These are phyloP conservation scores for Rhinocladiella mackenziei DNA, from an alignment of 2,329 filamentous ascomycete species.

Conservation along the genomic window DNA sequence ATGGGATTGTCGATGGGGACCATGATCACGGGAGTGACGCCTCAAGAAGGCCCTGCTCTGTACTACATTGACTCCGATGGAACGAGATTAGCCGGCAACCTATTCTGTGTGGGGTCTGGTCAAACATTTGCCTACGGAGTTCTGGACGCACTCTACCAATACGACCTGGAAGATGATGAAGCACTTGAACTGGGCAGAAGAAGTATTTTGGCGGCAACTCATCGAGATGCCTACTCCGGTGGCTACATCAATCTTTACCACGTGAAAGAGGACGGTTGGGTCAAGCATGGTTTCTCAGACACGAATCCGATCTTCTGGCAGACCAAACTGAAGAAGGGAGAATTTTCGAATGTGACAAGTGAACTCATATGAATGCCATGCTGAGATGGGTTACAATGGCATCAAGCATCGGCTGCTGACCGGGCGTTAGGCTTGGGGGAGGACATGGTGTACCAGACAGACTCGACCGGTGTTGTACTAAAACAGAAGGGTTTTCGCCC, in stretches of 20 bases:
- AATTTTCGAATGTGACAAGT: constrained; percentile 87
- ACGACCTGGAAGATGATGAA: constrained; percentile 80
- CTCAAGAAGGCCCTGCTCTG: constrained; percentile 90
- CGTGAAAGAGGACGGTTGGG: constrained; percentile 98
- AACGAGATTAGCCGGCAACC: constrained; percentile 83
- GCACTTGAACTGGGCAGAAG: constrained; percentile 85
- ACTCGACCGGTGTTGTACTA: constrained; percentile 20
- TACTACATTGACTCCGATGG: constrained; percentile 99
- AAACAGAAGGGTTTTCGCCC: constrained; percentile 8
- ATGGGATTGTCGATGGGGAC: constrained; percentile 99
- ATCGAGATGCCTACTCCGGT: constrained; percentile 97
- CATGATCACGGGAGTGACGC: constrained; percentile 96
- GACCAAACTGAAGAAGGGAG: constrained; percentile 96
- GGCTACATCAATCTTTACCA: constrained; percentile 99
- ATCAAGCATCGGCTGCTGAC: too few species aligned
- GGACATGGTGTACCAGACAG: constrained; percentile 17
- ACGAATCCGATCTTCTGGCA: constrained; percentile 99
- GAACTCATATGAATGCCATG: constrained; percentile 22
- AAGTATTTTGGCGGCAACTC: constrained; percentile 92
- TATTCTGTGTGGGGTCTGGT: constrained; percentile 97
- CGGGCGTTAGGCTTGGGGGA: too few species aligned
- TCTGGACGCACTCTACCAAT: constrained; percentile 89
- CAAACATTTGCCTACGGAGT: constrained; percentile 99
- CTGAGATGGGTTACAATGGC: too few species aligned
- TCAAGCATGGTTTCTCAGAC: constrained; percentile 96